Conservation (phyloP, 2,329 filamentous ascomycete genomes). For the Colletotrichum sp. region DNA sequence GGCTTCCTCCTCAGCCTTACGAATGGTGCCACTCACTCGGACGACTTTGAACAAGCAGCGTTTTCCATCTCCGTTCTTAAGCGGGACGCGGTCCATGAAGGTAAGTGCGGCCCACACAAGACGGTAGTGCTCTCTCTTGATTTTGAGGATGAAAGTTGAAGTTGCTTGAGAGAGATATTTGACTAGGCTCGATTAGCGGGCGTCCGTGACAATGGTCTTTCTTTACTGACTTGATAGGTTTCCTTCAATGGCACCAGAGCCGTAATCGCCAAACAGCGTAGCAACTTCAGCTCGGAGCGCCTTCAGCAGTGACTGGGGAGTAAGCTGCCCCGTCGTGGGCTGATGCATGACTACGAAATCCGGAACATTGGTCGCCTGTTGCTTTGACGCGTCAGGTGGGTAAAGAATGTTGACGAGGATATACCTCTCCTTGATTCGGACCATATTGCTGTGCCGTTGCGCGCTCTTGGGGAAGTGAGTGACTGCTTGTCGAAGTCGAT, state of each 20-base stretch:
- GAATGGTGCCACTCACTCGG: slow-evolving; percentile 89
- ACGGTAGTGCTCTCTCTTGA: slow-evolving; percentile 81
- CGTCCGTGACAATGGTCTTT: neutral
- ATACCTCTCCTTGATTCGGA: slow-evolving; percentile 95
- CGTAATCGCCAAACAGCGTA: slow-evolving; percentile 87
- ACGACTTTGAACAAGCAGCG: slow-evolving; percentile 85
- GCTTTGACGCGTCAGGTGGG: slow-evolving; percentile 58
- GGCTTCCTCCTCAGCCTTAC: slow-evolving; percentile 89
- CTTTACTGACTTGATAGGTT: slow-evolving; percentile 66
- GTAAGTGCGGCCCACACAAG: slow-evolving; percentile 91
- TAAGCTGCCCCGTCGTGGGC: slow-evolving; percentile 77
- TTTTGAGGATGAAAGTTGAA: slow-evolving; percentile 89
- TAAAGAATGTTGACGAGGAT: slow-evolving; percentile 95
- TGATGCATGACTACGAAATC: slow-evolving; percentile 77
- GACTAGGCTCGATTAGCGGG: slow-evolving; percentile 54
- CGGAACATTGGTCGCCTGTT: slow-evolving; percentile 46
- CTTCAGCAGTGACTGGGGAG: slow-evolving; percentile 67
- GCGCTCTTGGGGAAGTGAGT: neutral
- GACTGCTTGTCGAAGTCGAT: neutral
- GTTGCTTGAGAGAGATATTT: slow-evolving; percentile 95
- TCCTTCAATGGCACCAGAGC: slow-evolving; percentile 74
- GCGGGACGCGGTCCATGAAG: slow-evolving; percentile 74
- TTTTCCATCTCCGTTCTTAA: slow-evolving; percentile 52
- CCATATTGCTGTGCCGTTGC: slow-evolving; percentile 64
- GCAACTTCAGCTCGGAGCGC: slow-evolving; percentile 74